Percentiles rank a stretch among this genome's conserved stretches.
These are phyloP conservation scores for Thuidium tamariscinum DNA, from an alignment of 225 moss, liverwort and hornwort genomes.

Conservation along the genomic window DNA sequence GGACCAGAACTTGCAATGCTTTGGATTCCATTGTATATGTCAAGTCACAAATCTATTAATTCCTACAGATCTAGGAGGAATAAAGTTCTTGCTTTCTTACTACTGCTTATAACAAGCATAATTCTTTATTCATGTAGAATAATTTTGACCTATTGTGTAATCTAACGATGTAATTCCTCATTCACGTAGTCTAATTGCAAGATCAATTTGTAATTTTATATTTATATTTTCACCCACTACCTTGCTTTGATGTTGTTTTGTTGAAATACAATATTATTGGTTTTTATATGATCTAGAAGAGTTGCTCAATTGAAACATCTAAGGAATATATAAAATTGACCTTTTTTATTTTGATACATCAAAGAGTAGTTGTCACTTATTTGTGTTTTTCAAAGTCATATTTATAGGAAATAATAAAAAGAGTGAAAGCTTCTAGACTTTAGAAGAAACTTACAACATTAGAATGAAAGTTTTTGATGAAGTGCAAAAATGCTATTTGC, in stretches of 20 bases:
- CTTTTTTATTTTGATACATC: background rate
- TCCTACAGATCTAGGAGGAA: no score
- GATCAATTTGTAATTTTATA: background rate
- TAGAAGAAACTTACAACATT: background rate
- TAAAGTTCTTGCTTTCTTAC: background rate
- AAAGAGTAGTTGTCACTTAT: background rate
- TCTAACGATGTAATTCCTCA: background rate
- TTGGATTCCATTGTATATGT: background rate
- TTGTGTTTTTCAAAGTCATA: background rate
- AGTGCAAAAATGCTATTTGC: no score
- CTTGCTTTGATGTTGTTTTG: background rate
- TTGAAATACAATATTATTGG: background rate
- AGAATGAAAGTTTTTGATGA: background rate
- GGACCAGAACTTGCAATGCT: no score
- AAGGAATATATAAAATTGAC: background rate
- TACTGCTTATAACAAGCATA: background rate
- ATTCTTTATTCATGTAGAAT: background rate
- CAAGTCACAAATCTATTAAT: background rate
- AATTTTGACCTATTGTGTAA: background rate
- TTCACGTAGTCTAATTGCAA: background rate
- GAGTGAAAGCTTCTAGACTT: background rate
- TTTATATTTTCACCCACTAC: background rate
- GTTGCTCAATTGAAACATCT: background rate
- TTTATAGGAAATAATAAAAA: background rate
- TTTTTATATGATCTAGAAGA: background rate